A percentile compares a stretch with the other conserved stretches of the same genome.
Conservation (phyloP, 352 stramenopile genomes). For the Saprolegnia parasitica region DNA sequence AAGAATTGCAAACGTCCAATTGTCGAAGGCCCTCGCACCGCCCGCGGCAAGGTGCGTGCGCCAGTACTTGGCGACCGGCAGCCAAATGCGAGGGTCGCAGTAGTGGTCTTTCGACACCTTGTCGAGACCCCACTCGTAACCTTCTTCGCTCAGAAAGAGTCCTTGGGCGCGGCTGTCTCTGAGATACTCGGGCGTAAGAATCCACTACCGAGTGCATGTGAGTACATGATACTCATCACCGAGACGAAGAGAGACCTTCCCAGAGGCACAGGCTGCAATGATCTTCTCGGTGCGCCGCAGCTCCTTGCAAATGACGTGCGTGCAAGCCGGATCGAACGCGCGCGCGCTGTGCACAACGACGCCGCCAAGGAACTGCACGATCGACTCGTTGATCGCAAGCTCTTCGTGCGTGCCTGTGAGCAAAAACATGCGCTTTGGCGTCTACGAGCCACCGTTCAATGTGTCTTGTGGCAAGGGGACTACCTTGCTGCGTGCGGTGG, state of each 20-base stretch:
- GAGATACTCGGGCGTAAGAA: constrained; percentile 79
- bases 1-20: constrained; percentile 72
- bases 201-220: constrained; percentile 49
- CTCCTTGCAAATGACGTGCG: constrained; percentile 83
- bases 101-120: constrained; percentile 44
- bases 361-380: constrained; percentile 60
- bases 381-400: constrained; percentile 63
- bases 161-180: constrained; percentile 52
- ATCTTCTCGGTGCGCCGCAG: constrained; percentile 87
- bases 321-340: constrained; percentile 63
- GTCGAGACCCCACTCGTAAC: constrained; percentile 65
- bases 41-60: constrained; percentile 45
- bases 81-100: constrained; percentile 77
- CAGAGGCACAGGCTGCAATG: constrained; percentile 66
- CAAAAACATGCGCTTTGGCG: constrained; percentile 47
- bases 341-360: constrained; percentile 58
- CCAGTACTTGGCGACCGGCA: constrained; percentile 53
- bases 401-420: constrained; percentile 74
- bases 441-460: neutral
- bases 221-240: neutral
- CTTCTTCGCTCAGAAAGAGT: constrained; percentile 65
- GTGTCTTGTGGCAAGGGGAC: neutral
- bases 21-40: constrained; percentile 52
- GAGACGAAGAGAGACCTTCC: constrained; percentile 56
- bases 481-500: constrained; percentile 30